A percentile compares a stretch with the other conserved stretches of the same genome.
phyloP scores from a whole-genome alignment of 257 asterid genomes.

The Solanum phureja region DNA sequence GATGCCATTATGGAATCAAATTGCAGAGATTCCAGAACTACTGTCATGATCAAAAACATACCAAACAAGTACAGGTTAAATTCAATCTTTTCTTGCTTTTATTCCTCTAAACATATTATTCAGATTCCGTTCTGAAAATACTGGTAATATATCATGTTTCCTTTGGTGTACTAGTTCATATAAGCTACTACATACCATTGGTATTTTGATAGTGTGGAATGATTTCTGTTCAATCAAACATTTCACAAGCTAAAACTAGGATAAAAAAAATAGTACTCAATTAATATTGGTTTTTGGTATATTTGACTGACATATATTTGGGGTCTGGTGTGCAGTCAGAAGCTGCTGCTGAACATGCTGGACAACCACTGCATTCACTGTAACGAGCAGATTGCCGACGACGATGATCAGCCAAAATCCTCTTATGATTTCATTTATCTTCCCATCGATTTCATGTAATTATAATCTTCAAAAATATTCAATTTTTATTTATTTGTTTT shows the following conservation, averaged over 20 bases:
- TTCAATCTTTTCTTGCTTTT: neutral
- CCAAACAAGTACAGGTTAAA: conserved; percentile 97
- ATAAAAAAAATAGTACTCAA: neutral
- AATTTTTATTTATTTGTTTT: neutral
- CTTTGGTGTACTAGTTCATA: neutral
- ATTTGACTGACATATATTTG: conserved; percentile 4
- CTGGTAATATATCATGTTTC: neutral
- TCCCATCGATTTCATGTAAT: conserved; percentile 88
- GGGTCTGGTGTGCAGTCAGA: conserved; percentile 57
- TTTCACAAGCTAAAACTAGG: neutral
- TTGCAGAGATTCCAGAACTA: conserved; percentile 68
- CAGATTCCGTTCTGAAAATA: neutral
- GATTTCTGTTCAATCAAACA: neutral
- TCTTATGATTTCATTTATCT: conserved; percentile 93
- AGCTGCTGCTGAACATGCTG: conserved; percentile 90
- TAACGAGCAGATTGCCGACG: conserved; percentile 81
- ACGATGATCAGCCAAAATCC: conserved; percentile 61
- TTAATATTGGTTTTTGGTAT: neutral
- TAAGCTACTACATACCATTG: neutral
- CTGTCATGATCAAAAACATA: conserved; percentile 94
- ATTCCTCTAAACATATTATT: neutral
- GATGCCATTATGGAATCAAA: conserved; percentile 47
- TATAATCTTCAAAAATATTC: neutral
- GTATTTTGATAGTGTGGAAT: neutral
- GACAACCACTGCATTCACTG: conserved; percentile 98